Evolutionary conservation across 116 monocot genomes (phyloP), one percentile per base, ranked within the genome.

Genomic region (Cymodocea nodosa): DNA sequence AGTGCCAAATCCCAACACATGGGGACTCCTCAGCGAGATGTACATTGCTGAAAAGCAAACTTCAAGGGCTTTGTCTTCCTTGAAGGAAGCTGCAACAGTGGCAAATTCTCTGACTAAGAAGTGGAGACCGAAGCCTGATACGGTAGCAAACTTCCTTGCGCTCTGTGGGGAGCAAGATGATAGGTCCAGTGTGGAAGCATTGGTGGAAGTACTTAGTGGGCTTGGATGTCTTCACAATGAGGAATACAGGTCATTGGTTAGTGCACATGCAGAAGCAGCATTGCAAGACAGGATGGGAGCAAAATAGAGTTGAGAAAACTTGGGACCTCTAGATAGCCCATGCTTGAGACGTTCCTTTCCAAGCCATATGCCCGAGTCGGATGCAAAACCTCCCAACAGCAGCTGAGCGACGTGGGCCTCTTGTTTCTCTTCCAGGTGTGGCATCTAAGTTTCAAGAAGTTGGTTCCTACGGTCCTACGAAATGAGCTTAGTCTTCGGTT

Each of bases 1-100:
- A 25, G 79, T 72, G 53, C 90, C 94, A 39, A 87, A 79, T 62
- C 73, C 86, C 56, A 66, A 49, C 56, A 75, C 81, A 49, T 94
- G 94, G 94, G 90, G 82, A 65, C 76, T 87, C 23, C 84, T 94
- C 52, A 76, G 75, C 25, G 79, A 84, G 60, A 89, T 87, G 6
- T 85, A 79, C 57, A 65, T 82, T 19, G 70, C 75, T 56, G 81
- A 70, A 18, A 79, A 80, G 39, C 61, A 71, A 66, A 44, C 73
- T 34, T 65, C 71, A 12, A 74, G 79, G 62, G 89, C 86, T 23
- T 25, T 94, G 19, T 74, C 55, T 11, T 84, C 78, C 69, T 51
- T 94, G 64, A 77, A 82, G 64, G 63, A 76, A 67, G 89, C 90
- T 18, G 74, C 81, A 16, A 70, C 68, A 15, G 58, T 60, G 54